Conservation (phyloP, 2,329 filamentous ascomycete species). For the Byssochlamys sp. region DNA sequence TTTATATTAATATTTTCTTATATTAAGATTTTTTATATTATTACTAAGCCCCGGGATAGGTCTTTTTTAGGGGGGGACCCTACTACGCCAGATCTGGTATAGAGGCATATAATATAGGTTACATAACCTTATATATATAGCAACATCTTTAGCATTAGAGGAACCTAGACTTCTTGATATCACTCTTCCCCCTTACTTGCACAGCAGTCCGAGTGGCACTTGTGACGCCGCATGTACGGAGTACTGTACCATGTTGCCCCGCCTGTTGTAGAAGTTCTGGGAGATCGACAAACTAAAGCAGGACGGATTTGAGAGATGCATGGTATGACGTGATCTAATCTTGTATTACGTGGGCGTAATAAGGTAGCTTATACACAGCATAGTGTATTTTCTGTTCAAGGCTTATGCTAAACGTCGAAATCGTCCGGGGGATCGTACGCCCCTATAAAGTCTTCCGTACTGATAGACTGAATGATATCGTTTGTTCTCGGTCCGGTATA, state of each 20-base stretch:
- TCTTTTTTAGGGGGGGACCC: too few relatives aligned
- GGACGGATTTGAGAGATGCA: not conserved
- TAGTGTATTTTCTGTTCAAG: not conserved
- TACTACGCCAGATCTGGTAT: too few relatives aligned
- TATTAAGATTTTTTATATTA: too few relatives aligned
- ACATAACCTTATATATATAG: too few relatives aligned
- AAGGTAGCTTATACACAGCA: not conserved
- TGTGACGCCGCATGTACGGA: not conserved
- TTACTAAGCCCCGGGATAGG: too few relatives aligned
- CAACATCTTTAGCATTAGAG: too few relatives aligned
- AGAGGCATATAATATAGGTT: too few relatives aligned
- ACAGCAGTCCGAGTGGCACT: not conserved
- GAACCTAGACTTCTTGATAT: too few relatives aligned
- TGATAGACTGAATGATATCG: conserved; percentile 35
- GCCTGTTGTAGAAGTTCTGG: not conserved
- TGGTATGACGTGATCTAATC: not conserved
- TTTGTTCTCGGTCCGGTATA: conserved; percentile 52
- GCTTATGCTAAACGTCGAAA: conserved; percentile 4
- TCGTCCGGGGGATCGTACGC: conserved; percentile 1
- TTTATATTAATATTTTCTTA: too few relatives aligned
- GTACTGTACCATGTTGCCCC: not conserved
- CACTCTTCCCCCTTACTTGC: too few relatives aligned
- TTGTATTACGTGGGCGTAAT: not conserved
- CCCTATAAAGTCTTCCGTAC: conserved; percentile 20
- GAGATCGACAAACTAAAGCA: not conserved